These are phyloP conservation scores for Dioscorea cayenensis DNA, from an alignment of 116 monocot genomes.

Conservation along the genomic window DNA sequence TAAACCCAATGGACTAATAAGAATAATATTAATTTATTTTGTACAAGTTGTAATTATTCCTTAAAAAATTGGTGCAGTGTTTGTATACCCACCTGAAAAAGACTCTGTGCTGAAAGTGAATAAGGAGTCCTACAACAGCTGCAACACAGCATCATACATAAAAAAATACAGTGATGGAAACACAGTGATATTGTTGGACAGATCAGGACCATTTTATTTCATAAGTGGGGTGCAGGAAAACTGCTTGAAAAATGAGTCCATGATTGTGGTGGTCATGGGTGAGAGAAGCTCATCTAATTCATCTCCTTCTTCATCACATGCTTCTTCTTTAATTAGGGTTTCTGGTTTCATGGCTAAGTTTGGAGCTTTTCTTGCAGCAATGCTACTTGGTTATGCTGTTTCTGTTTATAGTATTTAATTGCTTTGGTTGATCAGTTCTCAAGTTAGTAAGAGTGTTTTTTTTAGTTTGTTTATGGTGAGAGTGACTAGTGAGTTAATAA, in stretches of 20 bases:
- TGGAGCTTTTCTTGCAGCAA: background rate
- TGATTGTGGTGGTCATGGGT: conserved; percentile 25
- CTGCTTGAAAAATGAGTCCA: conserved; percentile 23
- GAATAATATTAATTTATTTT: too few species aligned
- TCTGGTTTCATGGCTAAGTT: conserved; percentile 1
- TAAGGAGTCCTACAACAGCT: conserved; percentile 28
- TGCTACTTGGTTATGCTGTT: background rate
- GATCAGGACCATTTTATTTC: conserved; percentile 34
- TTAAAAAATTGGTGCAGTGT: conserved; percentile 25
- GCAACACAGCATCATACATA: conserved; percentile 44
- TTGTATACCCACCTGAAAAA: conserved; percentile 33
- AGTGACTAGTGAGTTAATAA: too few species aligned
- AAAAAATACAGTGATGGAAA: conserved; percentile 22
- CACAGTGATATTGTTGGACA: conserved; percentile 21
- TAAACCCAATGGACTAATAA: too few species aligned
- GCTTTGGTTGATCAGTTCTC: too few species aligned
- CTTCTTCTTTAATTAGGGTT: conserved; percentile 3
- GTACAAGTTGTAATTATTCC: too few species aligned
- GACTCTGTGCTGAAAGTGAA: conserved; percentile 48
- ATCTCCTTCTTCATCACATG: background rate
- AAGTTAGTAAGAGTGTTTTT: too few species aligned
- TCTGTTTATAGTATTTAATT: too few species aligned
- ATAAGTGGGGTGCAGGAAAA: conserved; percentile 29
- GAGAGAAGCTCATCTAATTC: background rate
- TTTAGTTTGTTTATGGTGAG: too few species aligned